phyloP scores from a whole-genome alignment of 176 grass and related monocot species.

The Metroxylon sagu region DNA sequence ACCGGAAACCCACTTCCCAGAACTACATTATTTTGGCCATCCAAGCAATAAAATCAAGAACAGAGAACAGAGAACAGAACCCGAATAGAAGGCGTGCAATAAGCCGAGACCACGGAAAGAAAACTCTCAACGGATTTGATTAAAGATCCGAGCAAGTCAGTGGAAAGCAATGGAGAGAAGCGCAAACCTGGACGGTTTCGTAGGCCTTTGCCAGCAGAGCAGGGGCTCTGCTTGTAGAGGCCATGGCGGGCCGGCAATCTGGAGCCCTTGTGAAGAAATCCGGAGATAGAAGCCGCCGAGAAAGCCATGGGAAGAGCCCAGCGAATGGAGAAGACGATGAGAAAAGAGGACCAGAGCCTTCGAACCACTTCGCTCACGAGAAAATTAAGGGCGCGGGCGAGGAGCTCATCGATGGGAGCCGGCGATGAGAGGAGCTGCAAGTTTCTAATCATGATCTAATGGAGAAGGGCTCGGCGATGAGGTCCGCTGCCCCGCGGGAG shows the following conservation, averaged over 20 bases:
- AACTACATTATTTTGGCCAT: conserved; percentile 9
- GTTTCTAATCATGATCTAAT: too few relatives aligned
- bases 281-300: conserved; percentile 64
- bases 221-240: conserved; percentile 2
- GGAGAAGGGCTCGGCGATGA: too few relatives aligned
- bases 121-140: too few relatives aligned
- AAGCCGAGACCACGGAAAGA: conserved; percentile 1
- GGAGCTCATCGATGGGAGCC: too few relatives aligned
- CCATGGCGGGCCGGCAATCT: conserved; percentile 13
- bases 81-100: conserved; percentile 6
- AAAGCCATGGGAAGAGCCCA: background rate
- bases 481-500: too few relatives aligned
- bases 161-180: background rate
- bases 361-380: too few relatives aligned
- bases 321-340: background rate
- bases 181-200: background rate
- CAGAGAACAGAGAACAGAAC: conserved; percentile 12
- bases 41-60: conserved; percentile 22
- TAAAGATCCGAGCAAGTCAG: too few relatives aligned
- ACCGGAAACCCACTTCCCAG: conserved; percentile 7
- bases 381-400: too few relatives aligned
- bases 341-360: background rate
- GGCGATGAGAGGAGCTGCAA: too few relatives aligned
- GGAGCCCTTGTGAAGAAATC: conserved; percentile 35
- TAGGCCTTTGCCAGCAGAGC: background rate